A percentile compares a stretch with the other conserved stretches of the same genome.
phyloP scores from a whole-genome alignment of 192 early-diverging fungal genomes.

The Chytriomyces confervae region DNA sequence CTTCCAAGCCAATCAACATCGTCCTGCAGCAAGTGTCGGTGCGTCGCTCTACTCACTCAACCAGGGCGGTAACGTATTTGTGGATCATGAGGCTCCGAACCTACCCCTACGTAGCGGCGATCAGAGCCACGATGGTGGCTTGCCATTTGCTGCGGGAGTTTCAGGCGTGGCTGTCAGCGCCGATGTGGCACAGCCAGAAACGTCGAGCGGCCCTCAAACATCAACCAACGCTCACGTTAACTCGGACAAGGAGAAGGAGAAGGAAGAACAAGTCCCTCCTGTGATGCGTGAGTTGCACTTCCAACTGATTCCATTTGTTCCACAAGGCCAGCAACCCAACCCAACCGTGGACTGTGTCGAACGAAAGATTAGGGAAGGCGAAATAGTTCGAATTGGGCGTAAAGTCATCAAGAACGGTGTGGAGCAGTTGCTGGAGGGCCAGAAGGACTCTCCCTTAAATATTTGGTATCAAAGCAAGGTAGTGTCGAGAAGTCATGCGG shows the following conservation, averaged over 20 bases:
- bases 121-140: not conserved
- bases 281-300: conserved; percentile 35
- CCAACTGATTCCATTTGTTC: conserved; percentile 54
- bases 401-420: conserved; percentile 56
- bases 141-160: not conserved
- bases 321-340: conserved; percentile 41
- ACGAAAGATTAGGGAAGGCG: conserved; percentile 53
- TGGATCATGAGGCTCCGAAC: not conserved
- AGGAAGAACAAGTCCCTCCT: conserved; percentile 7
- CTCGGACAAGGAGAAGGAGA: conserved; percentile 1
- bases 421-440: conserved; percentile 37
- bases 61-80: not conserved
- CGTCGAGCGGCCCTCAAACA: too few relatives aligned
- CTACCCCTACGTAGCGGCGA: not conserved
- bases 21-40: not conserved
- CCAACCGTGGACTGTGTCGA: conserved; percentile 54
- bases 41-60: not conserved
- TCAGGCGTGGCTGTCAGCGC: not conserved
- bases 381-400: conserved; percentile 50
- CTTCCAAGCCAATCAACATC: not conserved
- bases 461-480: conserved; percentile 78
- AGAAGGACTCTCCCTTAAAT: conserved; percentile 47
- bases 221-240: not conserved
- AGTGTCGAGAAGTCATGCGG: conserved; percentile 89
- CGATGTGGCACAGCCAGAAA: too few relatives aligned